Conservation (phyloP, 495 filamentous ascomycete genomes). For the Jackrogersella minutella region DNA sequence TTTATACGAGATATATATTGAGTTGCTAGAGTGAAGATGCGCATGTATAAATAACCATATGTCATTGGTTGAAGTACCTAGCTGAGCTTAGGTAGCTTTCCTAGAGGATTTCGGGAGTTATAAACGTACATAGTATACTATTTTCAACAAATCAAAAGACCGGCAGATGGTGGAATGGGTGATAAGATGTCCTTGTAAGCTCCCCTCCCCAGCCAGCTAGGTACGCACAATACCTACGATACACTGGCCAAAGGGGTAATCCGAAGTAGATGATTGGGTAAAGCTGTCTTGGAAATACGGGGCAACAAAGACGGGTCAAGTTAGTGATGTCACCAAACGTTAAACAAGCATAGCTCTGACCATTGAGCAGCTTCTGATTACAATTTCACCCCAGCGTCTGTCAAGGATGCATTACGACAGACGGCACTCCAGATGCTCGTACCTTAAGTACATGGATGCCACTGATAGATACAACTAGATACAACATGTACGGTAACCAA, state of each 20-base stretch:
- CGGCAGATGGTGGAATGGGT: background rate
- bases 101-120: too few relatives aligned
- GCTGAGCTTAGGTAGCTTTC: too few relatives aligned
- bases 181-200: too few relatives aligned
- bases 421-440: background rate
- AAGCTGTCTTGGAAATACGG: conserved; percentile 6
- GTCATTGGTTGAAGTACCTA: too few relatives aligned
- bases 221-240: too few relatives aligned
- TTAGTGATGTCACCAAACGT: conserved; percentile 25
- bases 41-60: too few relatives aligned
- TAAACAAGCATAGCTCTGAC: conserved; percentile 23
- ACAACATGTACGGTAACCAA: background rate
- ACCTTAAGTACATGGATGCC: background rate
- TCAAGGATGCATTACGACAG: conserved; percentile 24
- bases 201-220: too few relatives aligned
- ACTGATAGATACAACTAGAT: background rate
- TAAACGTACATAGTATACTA: too few relatives aligned
- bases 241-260: background rate
- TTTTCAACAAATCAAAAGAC: background rate
- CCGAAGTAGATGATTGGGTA: conserved; percentile 11
- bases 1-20: too few relatives aligned
- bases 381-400: conserved; percentile 5
- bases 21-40: too few relatives aligned
- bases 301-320: background rate
- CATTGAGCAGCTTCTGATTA: conserved; percentile 43